Evolutionary conservation across 257 asterid genomes (phyloP).

Genomic region (Capsicum rhomboideum): DNA sequence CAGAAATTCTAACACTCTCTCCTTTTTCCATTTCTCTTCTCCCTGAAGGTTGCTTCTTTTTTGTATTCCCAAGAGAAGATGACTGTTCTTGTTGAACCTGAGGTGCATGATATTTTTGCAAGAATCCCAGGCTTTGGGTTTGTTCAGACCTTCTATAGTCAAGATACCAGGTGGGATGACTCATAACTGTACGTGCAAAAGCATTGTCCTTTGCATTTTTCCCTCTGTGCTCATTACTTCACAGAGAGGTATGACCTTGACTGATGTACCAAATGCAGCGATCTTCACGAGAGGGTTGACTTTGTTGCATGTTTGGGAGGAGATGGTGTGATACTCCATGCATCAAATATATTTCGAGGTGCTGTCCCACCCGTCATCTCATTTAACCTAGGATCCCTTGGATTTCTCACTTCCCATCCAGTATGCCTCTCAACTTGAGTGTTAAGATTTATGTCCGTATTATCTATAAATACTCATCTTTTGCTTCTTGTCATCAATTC

Average conservation of each 20-base stretch:
- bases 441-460: background rate
- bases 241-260: slow-evolving; percentile 18
- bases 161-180: slow-evolving; percentile 85
- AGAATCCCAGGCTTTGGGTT: slow-evolving; percentile 98
- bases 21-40: background rate
- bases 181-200: background rate
- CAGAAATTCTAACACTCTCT: background rate
- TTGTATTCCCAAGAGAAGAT: slow-evolving; percentile 84
- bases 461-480: background rate
- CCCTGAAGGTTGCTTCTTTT: slow-evolving; percentile 80
- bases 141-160: slow-evolving; percentile 96
- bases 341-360: slow-evolving; percentile 53
- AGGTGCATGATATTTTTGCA: slow-evolving; percentile 91
- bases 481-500: background rate
- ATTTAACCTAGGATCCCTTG: slow-evolving; percentile 93
- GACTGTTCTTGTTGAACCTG: slow-evolving; percentile 97
- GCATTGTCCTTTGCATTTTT: background rate
- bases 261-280: slow-evolving; percentile 39
- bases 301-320: slow-evolving; percentile 98
- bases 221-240: background rate
- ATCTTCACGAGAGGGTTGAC: slow-evolving; percentile 97
- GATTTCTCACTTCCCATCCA: slow-evolving; percentile 33
- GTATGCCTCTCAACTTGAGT: slow-evolving; percentile 39
- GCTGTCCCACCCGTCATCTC: slow-evolving; percentile 99
- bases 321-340: slow-evolving; percentile 98